phyloP scores from a whole-genome alignment of 257 asterid species.

The Jacaranda mimosifolia region DNA sequence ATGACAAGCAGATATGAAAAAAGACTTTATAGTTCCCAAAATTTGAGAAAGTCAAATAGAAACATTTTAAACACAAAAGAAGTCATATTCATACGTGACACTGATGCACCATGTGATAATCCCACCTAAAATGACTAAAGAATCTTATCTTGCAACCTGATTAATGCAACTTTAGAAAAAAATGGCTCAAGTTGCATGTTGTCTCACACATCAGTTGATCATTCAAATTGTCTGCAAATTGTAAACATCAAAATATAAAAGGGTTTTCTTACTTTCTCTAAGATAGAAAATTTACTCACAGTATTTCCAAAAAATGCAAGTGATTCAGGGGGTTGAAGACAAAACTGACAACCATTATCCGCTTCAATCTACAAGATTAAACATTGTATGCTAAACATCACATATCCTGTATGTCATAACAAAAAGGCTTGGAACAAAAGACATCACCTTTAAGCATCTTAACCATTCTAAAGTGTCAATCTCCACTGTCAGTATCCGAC shows the following conservation, averaged over 20 bases:
- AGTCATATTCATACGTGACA: too few species aligned
- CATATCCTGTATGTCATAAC: not conserved
- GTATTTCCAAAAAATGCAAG: slow-evolving; percentile 97
- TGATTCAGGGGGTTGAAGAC: slow-evolving; percentile 89
- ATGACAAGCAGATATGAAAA: too few species aligned
- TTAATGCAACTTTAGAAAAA: too few species aligned
- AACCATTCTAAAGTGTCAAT: slow-evolving; percentile 86
- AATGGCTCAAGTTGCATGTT: not conserved
- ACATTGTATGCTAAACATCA: slow-evolving; percentile 24
- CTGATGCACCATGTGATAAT: too few species aligned
- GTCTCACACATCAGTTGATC: slow-evolving; percentile 4
- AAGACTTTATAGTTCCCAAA: too few species aligned
- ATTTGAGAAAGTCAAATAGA: too few species aligned
- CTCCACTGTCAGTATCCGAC: slow-evolving; percentile 74
- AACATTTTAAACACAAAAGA: too few species aligned
- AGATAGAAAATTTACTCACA: slow-evolving; percentile 52
- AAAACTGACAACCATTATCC: slow-evolving; percentile 80
- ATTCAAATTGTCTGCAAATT: not conserved
- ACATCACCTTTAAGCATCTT: slow-evolving; percentile 69
- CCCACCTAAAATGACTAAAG: too few species aligned
- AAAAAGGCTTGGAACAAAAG: slow-evolving; percentile 30
- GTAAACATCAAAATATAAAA: not conserved
- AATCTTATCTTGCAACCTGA: too few species aligned
- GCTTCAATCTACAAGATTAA: slow-evolving; percentile 70
- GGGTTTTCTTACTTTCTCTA: not conserved